Evolutionary conservation across 331 rosid genomes (phyloP).

Genomic region (Quercus lobata): DNA sequence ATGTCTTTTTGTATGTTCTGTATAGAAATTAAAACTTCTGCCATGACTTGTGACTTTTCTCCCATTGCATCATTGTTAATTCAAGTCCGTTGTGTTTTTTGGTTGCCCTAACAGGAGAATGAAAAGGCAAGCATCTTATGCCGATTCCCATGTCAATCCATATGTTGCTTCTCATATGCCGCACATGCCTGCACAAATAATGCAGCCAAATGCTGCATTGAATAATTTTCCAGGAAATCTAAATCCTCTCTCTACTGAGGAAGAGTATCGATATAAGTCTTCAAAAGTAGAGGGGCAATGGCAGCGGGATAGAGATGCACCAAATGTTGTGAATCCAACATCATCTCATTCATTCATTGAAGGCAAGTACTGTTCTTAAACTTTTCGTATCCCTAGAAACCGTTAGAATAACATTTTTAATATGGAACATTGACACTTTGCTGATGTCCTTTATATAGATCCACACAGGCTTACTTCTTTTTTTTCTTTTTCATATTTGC

Average conservation of each 20-base stretch:
- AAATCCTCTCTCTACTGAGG: conserved; percentile 8
- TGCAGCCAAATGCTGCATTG: conserved; percentile 13
- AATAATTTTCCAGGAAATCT: conserved; percentile 11
- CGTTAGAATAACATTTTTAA: not conserved
- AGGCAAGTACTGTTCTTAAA: conserved; percentile 23
- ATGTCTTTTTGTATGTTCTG: not conserved
- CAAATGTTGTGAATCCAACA: not conserved
- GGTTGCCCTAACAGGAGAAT: not conserved
- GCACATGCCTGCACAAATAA: not conserved
- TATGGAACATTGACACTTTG: too few species aligned
- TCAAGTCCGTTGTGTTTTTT: conserved; percentile 1
- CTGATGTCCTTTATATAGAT: too few species aligned
- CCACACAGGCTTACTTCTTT: too few species aligned
- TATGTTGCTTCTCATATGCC: not conserved
- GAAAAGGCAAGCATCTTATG: not conserved
- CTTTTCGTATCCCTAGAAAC: not conserved
- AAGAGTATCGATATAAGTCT: conserved; percentile 1
- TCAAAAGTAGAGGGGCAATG: not conserved
- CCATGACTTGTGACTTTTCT: not conserved
- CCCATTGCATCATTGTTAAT: not conserved
- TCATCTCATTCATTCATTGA: conserved; percentile 12
- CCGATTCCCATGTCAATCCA: not conserved
- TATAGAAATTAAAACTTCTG: not conserved
- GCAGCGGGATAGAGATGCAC: conserved; percentile 14
- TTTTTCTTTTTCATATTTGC: too few species aligned